These are phyloP conservation scores for Xylaria sp. DNA, from an alignment of 2,329 filamentous ascomycete species.

Conservation along the genomic window DNA sequence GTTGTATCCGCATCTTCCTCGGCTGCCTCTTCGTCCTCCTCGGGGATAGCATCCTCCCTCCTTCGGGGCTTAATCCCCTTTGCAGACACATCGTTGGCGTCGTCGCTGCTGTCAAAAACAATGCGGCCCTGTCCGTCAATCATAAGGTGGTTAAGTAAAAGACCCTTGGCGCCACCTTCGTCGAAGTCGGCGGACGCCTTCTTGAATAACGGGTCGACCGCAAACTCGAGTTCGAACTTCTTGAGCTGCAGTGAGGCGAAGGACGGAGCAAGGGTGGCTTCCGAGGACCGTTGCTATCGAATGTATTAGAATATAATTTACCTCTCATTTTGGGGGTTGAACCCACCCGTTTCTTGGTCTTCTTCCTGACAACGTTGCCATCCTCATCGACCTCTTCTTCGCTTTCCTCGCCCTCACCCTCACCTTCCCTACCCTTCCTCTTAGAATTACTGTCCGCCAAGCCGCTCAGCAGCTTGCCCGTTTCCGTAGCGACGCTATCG, in stretches of 20 bases:
- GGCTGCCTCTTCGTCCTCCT: constrained; percentile 44
- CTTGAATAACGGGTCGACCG: constrained; percentile 98
- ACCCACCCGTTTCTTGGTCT: constrained; percentile 74
- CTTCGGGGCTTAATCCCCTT: constrained; percentile 43
- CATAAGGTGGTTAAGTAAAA: constrained; percentile 93
- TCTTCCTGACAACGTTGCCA: constrained; percentile 58
- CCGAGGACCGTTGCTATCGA: constrained; percentile 73
- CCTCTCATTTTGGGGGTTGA: background rate
- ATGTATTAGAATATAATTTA: constrained; percentile 21
- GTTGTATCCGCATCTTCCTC: constrained; percentile 42
- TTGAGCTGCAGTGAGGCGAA: constrained; percentile 90
- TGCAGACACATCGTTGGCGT: constrained; percentile 59
- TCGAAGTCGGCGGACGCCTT: constrained; percentile 98
- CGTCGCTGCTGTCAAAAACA: constrained; percentile 97
- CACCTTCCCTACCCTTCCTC: constrained; percentile 67
- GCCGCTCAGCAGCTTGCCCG: constrained; percentile 90
- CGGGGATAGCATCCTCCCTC: constrained; percentile 40
- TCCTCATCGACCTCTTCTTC: constrained; percentile 66
- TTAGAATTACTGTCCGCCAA: constrained; percentile 84
- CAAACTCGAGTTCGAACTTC: constrained; percentile 96
- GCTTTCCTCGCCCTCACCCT: constrained; percentile 69
- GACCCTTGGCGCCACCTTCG: constrained; percentile 93
- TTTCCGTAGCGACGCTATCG: constrained; percentile 97
- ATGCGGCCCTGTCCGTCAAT: constrained; percentile 92
- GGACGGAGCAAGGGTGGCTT: constrained; percentile 88